Percentiles rank a stretch among this genome's conserved stretches.
Evolutionary conservation across 108 stramenopile genomes (phyloP).

Genomic region (Conticribra weissflogii): DNA sequence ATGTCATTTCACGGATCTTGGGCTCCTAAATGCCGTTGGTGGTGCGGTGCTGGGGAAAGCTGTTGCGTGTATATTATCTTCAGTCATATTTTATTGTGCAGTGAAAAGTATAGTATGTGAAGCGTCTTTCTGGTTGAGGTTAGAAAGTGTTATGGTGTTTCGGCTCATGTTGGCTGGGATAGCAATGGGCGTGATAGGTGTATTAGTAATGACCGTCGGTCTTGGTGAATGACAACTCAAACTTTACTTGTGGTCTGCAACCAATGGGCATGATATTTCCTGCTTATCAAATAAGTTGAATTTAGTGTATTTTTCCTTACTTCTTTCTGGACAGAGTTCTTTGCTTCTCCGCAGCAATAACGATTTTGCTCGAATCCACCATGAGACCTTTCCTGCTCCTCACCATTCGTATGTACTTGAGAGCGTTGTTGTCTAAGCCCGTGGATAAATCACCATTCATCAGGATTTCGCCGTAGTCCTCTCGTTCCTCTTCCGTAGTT

Average conservation of each 20-base stretch:
- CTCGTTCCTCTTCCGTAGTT: conserved; percentile 87
- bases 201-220: not conserved
- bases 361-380: conserved; percentile 86
- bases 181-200: conserved; percentile 17
- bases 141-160: conserved; percentile 24
- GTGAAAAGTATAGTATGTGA: conserved; percentile 1
- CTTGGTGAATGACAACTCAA: not conserved
- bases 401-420: conserved; percentile 83
- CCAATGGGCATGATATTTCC: not conserved
- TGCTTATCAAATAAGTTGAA: too few species aligned
- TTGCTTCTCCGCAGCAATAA: conserved; percentile 92
- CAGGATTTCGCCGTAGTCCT: conserved; percentile 87
- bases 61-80: conserved; percentile 84
- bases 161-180: conserved; percentile 22
- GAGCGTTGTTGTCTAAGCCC: conserved; percentile 83
- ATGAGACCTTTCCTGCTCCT: conserved; percentile 85
- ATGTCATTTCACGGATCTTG: conserved; percentile 57
- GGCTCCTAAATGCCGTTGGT: conserved; percentile 75
- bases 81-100: conserved; percentile 67
- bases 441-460: conserved; percentile 81
- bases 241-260: too few species aligned
- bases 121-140: conserved; percentile 9
- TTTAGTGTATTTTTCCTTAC: conserved; percentile 12
- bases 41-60: conserved; percentile 82
- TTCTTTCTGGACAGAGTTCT: conserved; percentile 87